Base-by-base conservation (phyloP, 169 alveolate genomes). In the Plasmodium malariae region DNA sequence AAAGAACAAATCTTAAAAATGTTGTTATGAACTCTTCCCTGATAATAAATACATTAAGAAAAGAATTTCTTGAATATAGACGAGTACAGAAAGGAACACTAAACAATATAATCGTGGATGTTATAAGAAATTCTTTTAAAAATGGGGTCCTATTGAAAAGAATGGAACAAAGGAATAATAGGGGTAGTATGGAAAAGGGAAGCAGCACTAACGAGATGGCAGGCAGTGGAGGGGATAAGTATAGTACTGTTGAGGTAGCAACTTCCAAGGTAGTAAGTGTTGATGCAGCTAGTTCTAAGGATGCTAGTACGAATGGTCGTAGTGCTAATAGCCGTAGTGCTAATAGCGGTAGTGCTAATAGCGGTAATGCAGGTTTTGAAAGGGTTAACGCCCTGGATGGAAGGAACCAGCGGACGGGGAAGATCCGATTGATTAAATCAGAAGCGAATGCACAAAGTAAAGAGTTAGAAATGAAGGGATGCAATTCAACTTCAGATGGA, bases 21-120 rank as follows among this genome's bases (percentile, higher is more conserved):
- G 63, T 80, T 59, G 30, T 80, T 9, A 80, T 51, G 26, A 80
- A 80, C 43, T 54, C 24, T 28, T 45, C 68, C 12, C 3, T 80
- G 17, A 80, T 80, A 49, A 72, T 49, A 40, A 67, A 54, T 51
- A 19, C 45, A 3, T 6, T 80, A 59, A 69, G 62, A 19, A 80
- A 51, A 65, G 34, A 65, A 65, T 54, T 48, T 59, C 4, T 32
- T 12, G 65, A 51, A 59, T 63, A 34, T 40, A 80, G 90, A 30
- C 90, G 90, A 9, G 17, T 67, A n/a, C 55, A 40, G 14, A 49
- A 71, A 43, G 67, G 49, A 37, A 34, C 63, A 48, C 37, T 80
- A 51, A 34, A 80, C 7, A 43, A 34, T n/a, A 24, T 80, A 24
- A 67, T 80, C 51, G 21, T 80, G 43, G 40, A 54, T 69, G 71